Conservation (phyloP, 208 protist species). For the Leishmania mexicana region DNA sequence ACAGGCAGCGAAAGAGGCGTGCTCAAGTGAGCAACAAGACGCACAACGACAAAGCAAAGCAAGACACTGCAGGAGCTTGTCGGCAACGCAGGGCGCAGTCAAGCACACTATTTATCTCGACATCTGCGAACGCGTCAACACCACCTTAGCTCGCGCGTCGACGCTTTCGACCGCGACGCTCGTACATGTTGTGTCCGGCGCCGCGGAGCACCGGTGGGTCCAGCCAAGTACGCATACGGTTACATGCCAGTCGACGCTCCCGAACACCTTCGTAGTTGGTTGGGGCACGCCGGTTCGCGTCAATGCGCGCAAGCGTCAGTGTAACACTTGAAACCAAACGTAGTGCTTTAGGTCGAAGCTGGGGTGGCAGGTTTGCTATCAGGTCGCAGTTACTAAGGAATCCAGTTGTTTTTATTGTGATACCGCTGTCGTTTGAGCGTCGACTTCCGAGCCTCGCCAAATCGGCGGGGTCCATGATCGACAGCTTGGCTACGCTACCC, state of each 20-base stretch:
- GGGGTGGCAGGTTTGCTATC: slow-evolving; percentile 77
- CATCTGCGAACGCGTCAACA: not conserved
- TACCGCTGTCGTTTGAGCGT: slow-evolving; percentile 60
- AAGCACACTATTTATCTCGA: not conserved
- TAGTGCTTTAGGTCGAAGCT: slow-evolving; percentile 85
- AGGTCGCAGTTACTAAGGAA: slow-evolving; percentile 90
- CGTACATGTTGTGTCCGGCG: slow-evolving; percentile 87
- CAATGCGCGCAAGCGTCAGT: slow-evolving; percentile 80
- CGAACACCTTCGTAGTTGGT: slow-evolving; percentile 76
- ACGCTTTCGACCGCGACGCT: slow-evolving; percentile 76
- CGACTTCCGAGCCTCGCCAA: slow-evolving; percentile 74
- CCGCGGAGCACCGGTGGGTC: slow-evolving; percentile 85
- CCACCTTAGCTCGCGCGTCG: slow-evolving; percentile 23
- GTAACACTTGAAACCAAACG: slow-evolving; percentile 66
- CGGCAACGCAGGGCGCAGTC: not conserved
- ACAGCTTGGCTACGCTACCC: slow-evolving; percentile 71
- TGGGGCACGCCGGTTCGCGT: slow-evolving; percentile 71
- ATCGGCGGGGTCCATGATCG: slow-evolving; percentile 72
- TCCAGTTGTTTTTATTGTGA: slow-evolving; percentile 78
- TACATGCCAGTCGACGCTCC: slow-evolving; percentile 53
- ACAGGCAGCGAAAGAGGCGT: not conserved
- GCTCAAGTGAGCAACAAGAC: not conserved
- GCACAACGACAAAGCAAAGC: not conserved
- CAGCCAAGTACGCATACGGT: slow-evolving; percentile 78
- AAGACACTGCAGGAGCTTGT: not conserved